Evolutionary conservation across 2,329 filamentous ascomycete genomes (phyloP).

Genomic region (Daldinia sp.): DNA sequence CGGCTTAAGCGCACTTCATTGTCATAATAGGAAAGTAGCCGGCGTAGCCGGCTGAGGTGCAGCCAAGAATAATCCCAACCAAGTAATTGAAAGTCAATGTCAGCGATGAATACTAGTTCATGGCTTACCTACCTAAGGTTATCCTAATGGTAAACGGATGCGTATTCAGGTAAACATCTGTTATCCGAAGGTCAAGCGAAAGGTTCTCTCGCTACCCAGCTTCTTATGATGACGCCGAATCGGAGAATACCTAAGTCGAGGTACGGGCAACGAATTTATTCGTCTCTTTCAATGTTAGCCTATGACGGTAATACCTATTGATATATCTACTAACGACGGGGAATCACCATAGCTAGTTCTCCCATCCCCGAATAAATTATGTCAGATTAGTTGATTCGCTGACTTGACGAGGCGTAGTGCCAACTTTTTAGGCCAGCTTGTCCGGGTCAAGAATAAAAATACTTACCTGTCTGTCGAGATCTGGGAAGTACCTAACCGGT

Average conservation of each 20-base stretch:
- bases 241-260: background rate
- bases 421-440: background rate
- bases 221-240: constrained; percentile 1
- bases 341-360: background rate
- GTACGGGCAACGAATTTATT: background rate
- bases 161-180: background rate
- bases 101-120: constrained; percentile 11
- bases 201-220: background rate
- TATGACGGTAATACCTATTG: background rate
- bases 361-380: constrained; percentile 17
- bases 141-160: background rate
- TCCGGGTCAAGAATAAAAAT: constrained; percentile 2
- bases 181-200: background rate
- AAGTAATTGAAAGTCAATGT: constrained; percentile 3
- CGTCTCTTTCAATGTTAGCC: background rate
- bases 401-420: constrained; percentile 7
- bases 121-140: constrained; percentile 14
- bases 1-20: constrained; percentile 14
- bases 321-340: background rate
- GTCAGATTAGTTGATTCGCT: constrained; percentile 33
- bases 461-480: background rate
- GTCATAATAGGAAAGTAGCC: constrained; percentile 27
- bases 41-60: constrained; percentile 14
- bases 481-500: too few species aligned
- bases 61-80: background rate